Percentiles rank a stretch among this genome's conserved stretches.
Conservation (phyloP, 345 rosid species). For the Carallia pectinifolia region DNA sequence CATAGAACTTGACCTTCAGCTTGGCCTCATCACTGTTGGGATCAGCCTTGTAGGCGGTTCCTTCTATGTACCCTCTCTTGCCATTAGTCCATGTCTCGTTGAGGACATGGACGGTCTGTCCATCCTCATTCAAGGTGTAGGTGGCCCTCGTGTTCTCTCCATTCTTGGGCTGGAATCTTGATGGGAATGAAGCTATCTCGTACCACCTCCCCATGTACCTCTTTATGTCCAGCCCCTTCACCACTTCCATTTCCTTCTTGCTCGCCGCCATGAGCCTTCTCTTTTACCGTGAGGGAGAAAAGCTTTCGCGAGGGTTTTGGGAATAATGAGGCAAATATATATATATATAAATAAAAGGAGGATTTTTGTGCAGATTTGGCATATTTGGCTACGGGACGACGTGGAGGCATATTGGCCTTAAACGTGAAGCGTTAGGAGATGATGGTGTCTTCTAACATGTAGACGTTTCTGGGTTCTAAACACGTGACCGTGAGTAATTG, state of each 20-base stretch:
- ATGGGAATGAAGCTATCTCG: conserved; percentile 88
- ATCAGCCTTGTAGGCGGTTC: conserved; percentile 73
- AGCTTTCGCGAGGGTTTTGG: no score
- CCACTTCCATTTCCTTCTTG: conserved; percentile 68
- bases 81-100: conserved; percentile 84
- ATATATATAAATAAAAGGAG: no score
- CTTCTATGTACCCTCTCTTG: conserved; percentile 65
- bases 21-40: conserved; percentile 85
- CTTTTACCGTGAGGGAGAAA: no score
- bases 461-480: no score
- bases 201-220: conserved; percentile 97
- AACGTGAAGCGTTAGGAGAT: no score
- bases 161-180: conserved; percentile 67
- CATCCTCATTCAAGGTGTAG: conserved; percentile 67
- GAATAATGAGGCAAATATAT: no score
- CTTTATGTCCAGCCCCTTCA: conserved; percentile 58
- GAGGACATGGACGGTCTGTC: conserved; percentile 59
- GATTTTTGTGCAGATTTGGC: no score
- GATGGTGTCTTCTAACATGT: no score
- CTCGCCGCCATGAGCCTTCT: conserved; percentile 15
- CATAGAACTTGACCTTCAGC: conserved; percentile 82
- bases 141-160: conserved; percentile 86
- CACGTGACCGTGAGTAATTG: no score
- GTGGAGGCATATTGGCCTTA: no score
- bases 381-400: no score